Evolutionary conservation across 768 basidiomycete species (phyloP).

Genomic region (Tylopilus plumbeoviolaceoides): DNA sequence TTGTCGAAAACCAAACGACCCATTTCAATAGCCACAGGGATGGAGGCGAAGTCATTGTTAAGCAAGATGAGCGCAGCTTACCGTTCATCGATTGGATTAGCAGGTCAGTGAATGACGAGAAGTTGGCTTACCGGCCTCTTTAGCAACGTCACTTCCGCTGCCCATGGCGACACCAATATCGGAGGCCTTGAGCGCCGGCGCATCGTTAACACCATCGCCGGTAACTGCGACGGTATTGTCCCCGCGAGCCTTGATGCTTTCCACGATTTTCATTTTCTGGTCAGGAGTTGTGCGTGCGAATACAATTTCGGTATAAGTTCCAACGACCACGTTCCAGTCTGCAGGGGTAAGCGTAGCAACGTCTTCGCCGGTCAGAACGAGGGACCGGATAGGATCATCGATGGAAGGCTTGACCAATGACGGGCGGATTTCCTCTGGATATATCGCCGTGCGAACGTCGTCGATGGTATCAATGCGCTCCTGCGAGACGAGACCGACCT

Average conservation of each 20-base stretch:
- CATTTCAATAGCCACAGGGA: slow-evolving; percentile 54
- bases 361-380: slow-evolving; percentile 45
- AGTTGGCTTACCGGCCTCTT: slow-evolving; percentile 45
- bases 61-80: slow-evolving; percentile 46
- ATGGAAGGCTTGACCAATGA: slow-evolving; percentile 33
- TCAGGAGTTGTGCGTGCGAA: slow-evolving; percentile 55
- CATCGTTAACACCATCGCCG: slow-evolving; percentile 57
- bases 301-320: slow-evolving; percentile 40
- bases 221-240: slow-evolving; percentile 49
- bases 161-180: slow-evolving; percentile 57
- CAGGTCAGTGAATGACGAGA: background rate
- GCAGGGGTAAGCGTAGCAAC: slow-evolving; percentile 31
- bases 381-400: slow-evolving; percentile 35
- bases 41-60: slow-evolving; percentile 57
- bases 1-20: slow-evolving; percentile 60
- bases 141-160: slow-evolving; percentile 46
- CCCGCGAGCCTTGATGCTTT: slow-evolving; percentile 45
- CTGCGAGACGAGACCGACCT: slow-evolving; percentile 43
- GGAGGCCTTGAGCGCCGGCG: slow-evolving; percentile 46
- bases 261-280: slow-evolving; percentile 56
- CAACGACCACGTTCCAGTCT: slow-evolving; percentile 40
- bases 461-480: slow-evolving; percentile 33
- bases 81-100: background rate
- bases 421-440: slow-evolving; percentile 12
- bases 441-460: slow-evolving; percentile 25